A percentile compares a stretch with the other conserved stretches of the same genome.
These are phyloP conservation scores for Tetrapyrgos nigripes DNA, from an alignment of 1,284 basidiomycete genomes.

Conservation along the genomic window DNA sequence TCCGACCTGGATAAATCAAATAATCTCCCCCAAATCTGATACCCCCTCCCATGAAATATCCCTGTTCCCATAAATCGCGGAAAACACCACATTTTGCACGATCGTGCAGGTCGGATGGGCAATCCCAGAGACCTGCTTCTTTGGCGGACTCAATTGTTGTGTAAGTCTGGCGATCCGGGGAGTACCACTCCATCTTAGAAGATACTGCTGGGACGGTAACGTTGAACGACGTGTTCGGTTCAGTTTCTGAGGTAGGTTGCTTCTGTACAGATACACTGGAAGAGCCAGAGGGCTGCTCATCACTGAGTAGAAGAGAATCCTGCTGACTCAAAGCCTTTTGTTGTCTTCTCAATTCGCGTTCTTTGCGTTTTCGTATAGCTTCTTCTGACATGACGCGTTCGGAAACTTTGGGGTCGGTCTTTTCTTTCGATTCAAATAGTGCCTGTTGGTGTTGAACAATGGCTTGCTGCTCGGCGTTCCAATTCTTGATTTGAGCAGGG, in stretches of 20 bases:
- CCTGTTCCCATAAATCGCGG: conserved; percentile 79
- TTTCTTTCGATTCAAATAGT: conserved; percentile 47
- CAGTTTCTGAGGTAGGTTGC: conserved; percentile 16
- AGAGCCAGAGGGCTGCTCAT: background rate
- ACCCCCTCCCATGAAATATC: conserved; percentile 86
- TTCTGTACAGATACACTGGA: conserved; percentile 15
- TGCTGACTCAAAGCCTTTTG: conserved; percentile 41
- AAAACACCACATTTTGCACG: conserved; percentile 83
- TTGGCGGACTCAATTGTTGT: conserved; percentile 66
- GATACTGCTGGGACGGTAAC: conserved; percentile 71
- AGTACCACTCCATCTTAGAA: conserved; percentile 67
- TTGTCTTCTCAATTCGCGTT: conserved; percentile 64
- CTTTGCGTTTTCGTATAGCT: conserved; percentile 72
- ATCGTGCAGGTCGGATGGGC: conserved; percentile 70
- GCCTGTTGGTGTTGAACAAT: conserved; percentile 53
- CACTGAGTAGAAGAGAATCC: conserved; percentile 13
- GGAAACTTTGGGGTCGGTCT: conserved; percentile 36
- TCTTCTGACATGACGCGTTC: conserved; percentile 62
- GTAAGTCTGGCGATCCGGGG: conserved; percentile 48
- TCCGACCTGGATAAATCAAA: conserved; percentile 92
- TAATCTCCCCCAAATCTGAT: conserved; percentile 97
- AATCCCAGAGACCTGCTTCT: conserved; percentile 77
- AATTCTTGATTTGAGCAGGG: conserved; percentile 54
- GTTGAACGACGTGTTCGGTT: conserved; percentile 47
- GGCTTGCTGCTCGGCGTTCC: conserved; percentile 57